A percentile compares a stretch with the other conserved stretches of the same genome.
Evolutionary conservation across 2,329 filamentous ascomycete species (phyloP).

Genomic region (Hymenoscyphus fructigenus): DNA sequence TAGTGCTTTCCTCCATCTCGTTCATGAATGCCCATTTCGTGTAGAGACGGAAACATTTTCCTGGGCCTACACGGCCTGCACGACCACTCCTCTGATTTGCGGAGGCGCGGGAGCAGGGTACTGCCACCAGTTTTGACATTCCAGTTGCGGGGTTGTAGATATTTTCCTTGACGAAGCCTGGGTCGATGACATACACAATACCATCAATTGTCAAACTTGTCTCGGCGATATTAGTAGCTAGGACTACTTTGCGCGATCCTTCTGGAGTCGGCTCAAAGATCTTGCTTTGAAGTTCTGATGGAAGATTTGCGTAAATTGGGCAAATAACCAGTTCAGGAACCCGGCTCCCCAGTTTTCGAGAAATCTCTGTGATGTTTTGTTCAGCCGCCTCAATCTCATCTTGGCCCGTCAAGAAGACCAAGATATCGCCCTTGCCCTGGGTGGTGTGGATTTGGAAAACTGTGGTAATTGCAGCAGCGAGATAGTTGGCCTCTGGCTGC

Average conservation of each 20-base stretch:
- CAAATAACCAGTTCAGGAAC: slow-evolving; percentile 86
- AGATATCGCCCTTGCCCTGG: slow-evolving; percentile 80
- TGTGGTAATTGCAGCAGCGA: slow-evolving; percentile 87
- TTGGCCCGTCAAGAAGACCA: slow-evolving; percentile 93
- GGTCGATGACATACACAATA: slow-evolving; percentile 94
- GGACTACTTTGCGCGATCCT: slow-evolving; percentile 81
- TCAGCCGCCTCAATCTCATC: slow-evolving; percentile 93
- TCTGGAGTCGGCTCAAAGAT: slow-evolving; percentile 93
- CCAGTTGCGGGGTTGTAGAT: slow-evolving; percentile 88
- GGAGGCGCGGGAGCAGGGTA: slow-evolving; percentile 86
- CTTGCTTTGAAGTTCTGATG: slow-evolving; percentile 84
- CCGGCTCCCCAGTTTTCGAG: slow-evolving; percentile 79
- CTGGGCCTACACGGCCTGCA: slow-evolving; percentile 86
- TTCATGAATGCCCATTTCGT: slow-evolving; percentile 94
- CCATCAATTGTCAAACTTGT: slow-evolving; percentile 94
- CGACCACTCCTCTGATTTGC: slow-evolving; percentile 92
- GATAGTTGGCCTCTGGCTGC: slow-evolving; percentile 89
- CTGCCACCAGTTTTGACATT: slow-evolving; percentile 88
- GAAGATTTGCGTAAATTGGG: slow-evolving; percentile 92
- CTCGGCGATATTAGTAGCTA: slow-evolving; percentile 96
- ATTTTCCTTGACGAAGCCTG: slow-evolving; percentile 93
- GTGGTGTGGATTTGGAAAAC: slow-evolving; percentile 93
- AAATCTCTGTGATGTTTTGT: slow-evolving; percentile 79
- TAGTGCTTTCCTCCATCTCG: slow-evolving; percentile 88
- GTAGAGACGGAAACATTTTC: slow-evolving; percentile 91